A percentile compares a stretch with the other conserved stretches of the same genome.
Conservation (phyloP, 345 rosid genomes). For the Kernera saxatilis region DNA sequence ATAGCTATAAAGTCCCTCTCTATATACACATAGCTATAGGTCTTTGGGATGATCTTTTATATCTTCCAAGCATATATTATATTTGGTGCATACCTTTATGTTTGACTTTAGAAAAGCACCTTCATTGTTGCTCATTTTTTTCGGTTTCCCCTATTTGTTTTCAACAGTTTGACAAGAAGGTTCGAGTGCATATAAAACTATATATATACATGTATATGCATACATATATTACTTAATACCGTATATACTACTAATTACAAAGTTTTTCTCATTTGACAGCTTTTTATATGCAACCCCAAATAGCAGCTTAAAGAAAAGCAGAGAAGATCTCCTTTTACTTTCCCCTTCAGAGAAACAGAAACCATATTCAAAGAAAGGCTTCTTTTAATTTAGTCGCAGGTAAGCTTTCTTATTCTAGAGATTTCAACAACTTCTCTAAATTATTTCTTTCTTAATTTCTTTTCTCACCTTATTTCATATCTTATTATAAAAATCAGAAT, state of each 20-base stretch:
- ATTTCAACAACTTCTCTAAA: not conserved
- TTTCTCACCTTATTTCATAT: not conserved
- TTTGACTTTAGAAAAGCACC: constrained; percentile 30
- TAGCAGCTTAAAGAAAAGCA: constrained; percentile 23
- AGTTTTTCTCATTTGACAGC: constrained; percentile 20
- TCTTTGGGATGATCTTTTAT: constrained; percentile 10
- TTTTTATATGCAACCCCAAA: constrained; percentile 17
- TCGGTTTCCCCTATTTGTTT: constrained; percentile 4
- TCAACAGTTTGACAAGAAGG: constrained; percentile 29
- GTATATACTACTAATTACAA: not conserved
- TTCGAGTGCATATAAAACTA: constrained; percentile 6
- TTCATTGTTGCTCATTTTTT: constrained; percentile 3
- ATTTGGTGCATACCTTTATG: constrained; percentile 27
- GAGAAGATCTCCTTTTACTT: constrained; percentile 19
- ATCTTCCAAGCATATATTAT: constrained; percentile 15
- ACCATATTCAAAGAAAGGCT: constrained; percentile 2
- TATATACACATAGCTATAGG: constrained; percentile 14
- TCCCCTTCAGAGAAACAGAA: constrained; percentile 19
- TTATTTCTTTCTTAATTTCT: constrained; percentile 4
- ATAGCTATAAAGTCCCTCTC: constrained; percentile 12
- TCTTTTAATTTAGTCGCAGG: constrained; percentile 6
- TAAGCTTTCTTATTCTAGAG: constrained; percentile 18
- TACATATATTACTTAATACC: not conserved
- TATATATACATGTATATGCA: not conserved
- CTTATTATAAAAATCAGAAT: not conserved